A percentile compares a stretch with the other conserved stretches of the same genome.
Conservation (phyloP, 306 rosid genomes). For the Corylus heterophylla region DNA sequence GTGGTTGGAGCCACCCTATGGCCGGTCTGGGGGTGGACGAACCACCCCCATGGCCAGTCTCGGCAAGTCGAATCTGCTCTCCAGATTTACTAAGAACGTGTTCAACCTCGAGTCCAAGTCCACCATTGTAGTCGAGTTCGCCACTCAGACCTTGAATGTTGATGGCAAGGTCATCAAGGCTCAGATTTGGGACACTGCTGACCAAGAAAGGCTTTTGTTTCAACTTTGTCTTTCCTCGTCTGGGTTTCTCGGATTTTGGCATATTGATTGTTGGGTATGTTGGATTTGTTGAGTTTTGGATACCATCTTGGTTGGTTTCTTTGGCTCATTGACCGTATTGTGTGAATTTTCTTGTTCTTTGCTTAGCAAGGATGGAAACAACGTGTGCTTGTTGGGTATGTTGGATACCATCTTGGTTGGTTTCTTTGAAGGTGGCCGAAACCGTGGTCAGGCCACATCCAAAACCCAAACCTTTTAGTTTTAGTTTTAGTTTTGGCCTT, state of each 20-base stretch:
- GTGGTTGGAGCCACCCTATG: no score
- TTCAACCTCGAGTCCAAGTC: slow-evolving; percentile 95
- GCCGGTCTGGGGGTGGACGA: no score
- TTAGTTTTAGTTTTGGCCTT: no score
- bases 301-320: slow-evolving; percentile 10
- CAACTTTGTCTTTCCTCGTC: slow-evolving; percentile 17
- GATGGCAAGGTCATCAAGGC: slow-evolving; percentile 87
- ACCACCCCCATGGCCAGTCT: neutral
- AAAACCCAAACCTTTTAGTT: no score
- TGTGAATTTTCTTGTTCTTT: neutral
- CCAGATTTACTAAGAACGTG: slow-evolving; percentile 94
- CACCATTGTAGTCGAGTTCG: slow-evolving; percentile 97
- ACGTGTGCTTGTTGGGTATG: neutral
- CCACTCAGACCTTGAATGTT: slow-evolving; percentile 82
- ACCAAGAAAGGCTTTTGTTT: slow-evolving; percentile 74
- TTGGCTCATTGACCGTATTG: neutral
- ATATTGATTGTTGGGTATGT: neutral
- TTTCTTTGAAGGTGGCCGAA: no score
- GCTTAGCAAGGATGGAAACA: neutral
- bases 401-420: no score
- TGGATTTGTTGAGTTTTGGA: neutral
- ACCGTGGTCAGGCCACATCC: no score
- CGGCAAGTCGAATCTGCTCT: slow-evolving; percentile 88
- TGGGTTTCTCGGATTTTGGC: slow-evolving; percentile 16
- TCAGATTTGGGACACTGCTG: slow-evolving; percentile 99